A percentile compares a stretch with the other conserved stretches of the same genome.
These are phyloP conservation scores for Nannochloropsis gaditana DNA, from an alignment of 108 stramenopile genomes.

Conservation along the genomic window DNA sequence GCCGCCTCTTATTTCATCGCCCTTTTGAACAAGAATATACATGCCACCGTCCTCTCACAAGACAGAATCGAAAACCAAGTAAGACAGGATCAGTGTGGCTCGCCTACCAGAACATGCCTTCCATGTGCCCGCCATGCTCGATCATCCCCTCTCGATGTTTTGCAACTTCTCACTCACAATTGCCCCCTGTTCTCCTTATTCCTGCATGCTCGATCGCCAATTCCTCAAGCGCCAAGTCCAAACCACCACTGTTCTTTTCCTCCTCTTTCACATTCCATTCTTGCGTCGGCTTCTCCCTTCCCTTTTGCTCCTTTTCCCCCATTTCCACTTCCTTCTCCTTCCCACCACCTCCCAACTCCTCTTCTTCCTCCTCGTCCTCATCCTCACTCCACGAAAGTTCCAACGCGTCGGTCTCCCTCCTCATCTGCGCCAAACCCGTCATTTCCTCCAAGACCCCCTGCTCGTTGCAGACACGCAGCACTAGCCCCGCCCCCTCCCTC, in stretches of 20 bases:
- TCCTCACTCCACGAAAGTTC: not conserved
- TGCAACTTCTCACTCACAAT: no score
- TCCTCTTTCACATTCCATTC: not conserved
- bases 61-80: no score
- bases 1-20: no score
- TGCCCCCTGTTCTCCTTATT: no score
- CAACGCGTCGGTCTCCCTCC: constrained; percentile 16
- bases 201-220: no score
- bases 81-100: no score
- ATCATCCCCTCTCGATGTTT: no score
- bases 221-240: no score
- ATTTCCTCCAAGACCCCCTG: constrained; percentile 54
- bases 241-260: not conserved
- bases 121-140: no score
- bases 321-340: not conserved
- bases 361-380: not conserved
- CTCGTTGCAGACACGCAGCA: constrained; percentile 69
- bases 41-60: no score
- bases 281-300: not conserved
- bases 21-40: no score
- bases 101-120: no score
- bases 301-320: not conserved
- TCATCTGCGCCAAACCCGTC: constrained; percentile 45
- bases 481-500: constrained; percentile 65
- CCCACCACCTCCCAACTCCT: not conserved